Percentiles rank a stretch among this genome's conserved stretches.
Conservation (phyloP, 768 basidiomycete genomes). For the Xerocomus brunneocitrinus region DNA sequence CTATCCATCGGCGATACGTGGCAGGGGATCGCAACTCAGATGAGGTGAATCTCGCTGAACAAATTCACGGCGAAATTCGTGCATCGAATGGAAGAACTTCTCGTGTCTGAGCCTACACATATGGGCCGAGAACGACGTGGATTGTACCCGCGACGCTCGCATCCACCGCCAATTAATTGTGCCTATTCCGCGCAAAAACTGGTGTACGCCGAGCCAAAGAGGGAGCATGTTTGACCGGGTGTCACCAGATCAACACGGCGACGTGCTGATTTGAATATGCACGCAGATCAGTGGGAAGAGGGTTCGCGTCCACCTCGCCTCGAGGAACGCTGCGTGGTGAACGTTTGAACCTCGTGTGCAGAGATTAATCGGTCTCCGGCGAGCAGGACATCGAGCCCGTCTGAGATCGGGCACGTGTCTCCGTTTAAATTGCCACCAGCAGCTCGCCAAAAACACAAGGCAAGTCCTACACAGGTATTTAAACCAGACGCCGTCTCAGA, state of each 20-base stretch:
- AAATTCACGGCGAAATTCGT: not conserved
- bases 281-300: no score
- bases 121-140: not conserved
- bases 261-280: no score
- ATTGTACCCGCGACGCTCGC: not conserved
- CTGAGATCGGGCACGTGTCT: slow-evolving; percentile 15
- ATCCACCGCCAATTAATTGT: not conserved
- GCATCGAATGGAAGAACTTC: not conserved
- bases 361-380: no score
- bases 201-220: not conserved
- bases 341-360: not conserved
- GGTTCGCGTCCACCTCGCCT: not conserved
- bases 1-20: no score
- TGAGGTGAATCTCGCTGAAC: not conserved
- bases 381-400: no score
- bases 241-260: not conserved
- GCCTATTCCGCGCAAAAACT: not conserved
- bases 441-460: slow-evolving; percentile 28
- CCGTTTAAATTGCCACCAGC: slow-evolving; percentile 6
- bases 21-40: not conserved
- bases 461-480: slow-evolving; percentile 21
- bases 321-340: not conserved
- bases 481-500: slow-evolving; percentile 11
- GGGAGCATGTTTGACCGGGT: not conserved
- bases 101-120: not conserved